phyloP scores from a whole-genome alignment of 2,329 filamentous ascomycete species.

The Berkeleyomyces rouxiae region DNA sequence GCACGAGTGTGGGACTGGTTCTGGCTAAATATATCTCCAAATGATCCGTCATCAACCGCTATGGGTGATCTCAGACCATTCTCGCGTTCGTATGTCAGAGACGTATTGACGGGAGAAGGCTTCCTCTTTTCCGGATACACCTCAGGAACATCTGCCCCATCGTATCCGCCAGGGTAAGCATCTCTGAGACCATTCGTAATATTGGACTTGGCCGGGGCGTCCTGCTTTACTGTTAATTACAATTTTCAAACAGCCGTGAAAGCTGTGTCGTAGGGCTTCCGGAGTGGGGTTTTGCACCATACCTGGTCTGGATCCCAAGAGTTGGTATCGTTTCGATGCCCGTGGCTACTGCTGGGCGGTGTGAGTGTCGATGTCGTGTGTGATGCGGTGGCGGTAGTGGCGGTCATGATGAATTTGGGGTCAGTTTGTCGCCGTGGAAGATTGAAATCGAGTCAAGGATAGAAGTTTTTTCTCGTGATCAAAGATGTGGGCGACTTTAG shows the following conservation, averaged over 20 bases:
- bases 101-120: constrained; percentile 7
- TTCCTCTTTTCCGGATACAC: constrained; percentile 2
- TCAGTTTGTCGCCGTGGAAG: not conserved
- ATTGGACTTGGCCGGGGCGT: not conserved
- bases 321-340: not conserved
- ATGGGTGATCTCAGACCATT: constrained; percentile 9
- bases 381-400: constrained; percentile 1
- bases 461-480: not conserved
- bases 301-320: constrained; percentile 8
- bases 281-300: not conserved
- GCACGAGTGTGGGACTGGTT: constrained; percentile 6
- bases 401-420: constrained; percentile 4
- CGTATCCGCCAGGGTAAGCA: not conserved
- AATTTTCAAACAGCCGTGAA: not conserved
- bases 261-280: not conserved
- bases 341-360: constrained; percentile 11
- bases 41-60: constrained; percentile 6
- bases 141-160: not conserved
- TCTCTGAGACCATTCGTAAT: not conserved
- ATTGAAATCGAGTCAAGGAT: not conserved
- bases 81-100: constrained; percentile 1
- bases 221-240: constrained; percentile 2
- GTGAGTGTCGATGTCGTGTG: constrained; percentile 10
- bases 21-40: constrained; percentile 2
- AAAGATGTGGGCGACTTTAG: constrained; percentile 5